Conservation (phyloP, 257 asterid species). For the Cruciata laevipes region DNA sequence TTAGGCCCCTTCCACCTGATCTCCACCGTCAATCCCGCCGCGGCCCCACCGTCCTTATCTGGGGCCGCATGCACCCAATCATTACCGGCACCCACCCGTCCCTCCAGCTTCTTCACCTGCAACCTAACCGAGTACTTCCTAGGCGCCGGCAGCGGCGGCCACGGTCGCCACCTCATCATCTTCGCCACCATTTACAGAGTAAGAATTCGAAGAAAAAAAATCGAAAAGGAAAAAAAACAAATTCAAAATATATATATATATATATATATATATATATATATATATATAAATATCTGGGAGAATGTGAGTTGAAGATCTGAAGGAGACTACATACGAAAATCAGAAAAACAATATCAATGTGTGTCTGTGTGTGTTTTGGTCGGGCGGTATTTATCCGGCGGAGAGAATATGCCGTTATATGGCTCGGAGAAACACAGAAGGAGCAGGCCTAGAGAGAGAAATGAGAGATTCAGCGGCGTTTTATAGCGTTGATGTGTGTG, state of each 20-base stretch:
- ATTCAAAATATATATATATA: neutral
- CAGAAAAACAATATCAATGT: neutral
- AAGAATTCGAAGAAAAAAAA: neutral
- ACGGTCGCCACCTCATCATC: conserved; percentile 94
- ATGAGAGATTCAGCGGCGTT: neutral
- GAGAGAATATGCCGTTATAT: conserved; percentile 28
- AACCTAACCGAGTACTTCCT: conserved; percentile 60
- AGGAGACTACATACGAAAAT: conserved; percentile 18
- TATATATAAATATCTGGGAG: neutral
- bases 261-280: too few relatives aligned
- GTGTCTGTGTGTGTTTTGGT: conserved; percentile 3
- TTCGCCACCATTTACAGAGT: conserved; percentile 54
- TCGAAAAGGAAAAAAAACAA: neutral
- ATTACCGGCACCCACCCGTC: conserved; percentile 15
- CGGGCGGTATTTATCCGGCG: conserved; percentile 11
- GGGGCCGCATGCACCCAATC: conserved; percentile 52
- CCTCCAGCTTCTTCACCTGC: conserved; percentile 48
- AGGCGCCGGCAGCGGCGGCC: conserved; percentile 86
- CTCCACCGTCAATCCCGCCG: conserved; percentile 40
- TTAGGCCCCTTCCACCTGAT: conserved; percentile 54
- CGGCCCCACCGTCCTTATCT: conserved; percentile 37
- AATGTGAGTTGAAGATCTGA: conserved; percentile 25
- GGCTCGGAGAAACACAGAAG: conserved; percentile 3
- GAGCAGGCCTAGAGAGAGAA: conserved; percentile 3
- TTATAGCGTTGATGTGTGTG: neutral